phyloP scores from a whole-genome alignment of 805 yeast species.

The Metschnikowia continentalis region DNA sequence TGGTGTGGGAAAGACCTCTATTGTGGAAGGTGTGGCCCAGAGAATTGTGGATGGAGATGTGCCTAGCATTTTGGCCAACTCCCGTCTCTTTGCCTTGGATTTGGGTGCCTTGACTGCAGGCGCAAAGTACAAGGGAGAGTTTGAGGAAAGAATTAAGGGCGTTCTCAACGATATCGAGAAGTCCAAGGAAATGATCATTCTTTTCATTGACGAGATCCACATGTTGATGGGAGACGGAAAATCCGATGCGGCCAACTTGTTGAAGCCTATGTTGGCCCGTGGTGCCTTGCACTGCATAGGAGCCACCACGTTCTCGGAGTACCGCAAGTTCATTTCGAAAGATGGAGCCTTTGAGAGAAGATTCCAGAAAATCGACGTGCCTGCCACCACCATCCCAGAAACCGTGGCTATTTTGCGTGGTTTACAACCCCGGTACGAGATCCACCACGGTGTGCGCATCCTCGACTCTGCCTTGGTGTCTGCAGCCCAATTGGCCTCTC shows the following conservation, averaged over 20 bases:
- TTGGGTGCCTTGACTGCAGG: slow-evolving; percentile 97
- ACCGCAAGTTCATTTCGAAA: slow-evolving; percentile 86
- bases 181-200: slow-evolving; percentile 76
- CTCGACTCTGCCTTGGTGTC: slow-evolving; percentile 90
- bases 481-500: slow-evolving; percentile 91
- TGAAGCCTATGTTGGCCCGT: slow-evolving; percentile 96
- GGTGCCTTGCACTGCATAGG: slow-evolving; percentile 96
- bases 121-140: slow-evolving; percentile 97
- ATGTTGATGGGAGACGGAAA: slow-evolving; percentile 99
- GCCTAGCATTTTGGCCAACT: slow-evolving; percentile 77
- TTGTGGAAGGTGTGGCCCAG: slow-evolving; percentile 98
- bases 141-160: slow-evolving; percentile 96
- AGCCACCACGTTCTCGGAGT: slow-evolving; percentile 94
- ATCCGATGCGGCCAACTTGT: slow-evolving; percentile 91
- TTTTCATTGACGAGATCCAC: slow-evolving; percentile 96
- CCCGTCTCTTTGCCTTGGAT: slow-evolving; percentile 83
- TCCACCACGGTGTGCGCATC: slow-evolving; percentile 96
- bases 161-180: slow-evolving; percentile 91
- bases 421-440: slow-evolving; percentile 88
- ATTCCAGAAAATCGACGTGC: slow-evolving; percentile 95
- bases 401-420: slow-evolving; percentile 97
- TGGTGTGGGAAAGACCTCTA: slow-evolving; percentile 98
- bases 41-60: slow-evolving; percentile 94
- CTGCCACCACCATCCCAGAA: slow-evolving; percentile 87
- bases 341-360: slow-evolving; percentile 99